phyloP scores from a whole-genome alignment of 2,329 filamentous ascomycete species.

The Epichloe aotearoae region DNA sequence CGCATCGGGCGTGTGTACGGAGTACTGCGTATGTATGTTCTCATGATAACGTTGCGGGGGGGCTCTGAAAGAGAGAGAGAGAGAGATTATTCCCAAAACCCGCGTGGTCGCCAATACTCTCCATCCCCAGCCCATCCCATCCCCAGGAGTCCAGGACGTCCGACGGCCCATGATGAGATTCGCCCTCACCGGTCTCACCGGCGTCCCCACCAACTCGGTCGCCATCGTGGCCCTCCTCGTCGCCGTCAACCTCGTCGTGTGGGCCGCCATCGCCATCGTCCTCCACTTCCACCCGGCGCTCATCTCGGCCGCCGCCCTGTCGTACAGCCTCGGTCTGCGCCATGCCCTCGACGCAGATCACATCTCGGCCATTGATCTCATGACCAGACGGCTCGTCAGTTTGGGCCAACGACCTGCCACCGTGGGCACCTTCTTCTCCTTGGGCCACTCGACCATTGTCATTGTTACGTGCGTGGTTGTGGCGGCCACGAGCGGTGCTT shows the following conservation, averaged over 20 bases:
- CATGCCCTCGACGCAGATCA: slow-evolving; percentile 98
- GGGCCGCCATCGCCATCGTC: slow-evolving; percentile 39
- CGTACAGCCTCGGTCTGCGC: slow-evolving; percentile 78
- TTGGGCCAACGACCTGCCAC: slow-evolving; percentile 76
- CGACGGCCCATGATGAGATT: neutral
- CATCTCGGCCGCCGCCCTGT: slow-evolving; percentile 67
- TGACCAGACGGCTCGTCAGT: slow-evolving; percentile 80
- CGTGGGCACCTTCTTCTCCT: slow-evolving; percentile 86
- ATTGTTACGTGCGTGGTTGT: slow-evolving; percentile 83
- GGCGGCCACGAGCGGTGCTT: slow-evolving; percentile 74
- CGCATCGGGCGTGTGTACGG: too few relatives aligned
- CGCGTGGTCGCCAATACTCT: neutral
- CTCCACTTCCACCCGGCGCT: slow-evolving; percentile 45
- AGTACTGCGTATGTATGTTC: too few relatives aligned
- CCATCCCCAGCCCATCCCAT: neutral
- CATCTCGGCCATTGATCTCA: slow-evolving; percentile 74
- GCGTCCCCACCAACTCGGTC: slow-evolving; percentile 16
- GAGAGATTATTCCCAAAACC: too few relatives aligned
- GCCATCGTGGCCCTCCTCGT: slow-evolving; percentile 38
- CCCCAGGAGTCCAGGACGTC: neutral
- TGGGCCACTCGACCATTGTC: slow-evolving; percentile 90
- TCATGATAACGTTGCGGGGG: too few relatives aligned
- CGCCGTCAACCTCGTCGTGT: slow-evolving; percentile 38
- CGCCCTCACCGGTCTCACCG: neutral
- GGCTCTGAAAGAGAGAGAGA: too few relatives aligned